Base-by-base conservation (phyloP, 2,329 filamentous ascomycete genomes). In the Colletotrichum echinochloae region DNA sequence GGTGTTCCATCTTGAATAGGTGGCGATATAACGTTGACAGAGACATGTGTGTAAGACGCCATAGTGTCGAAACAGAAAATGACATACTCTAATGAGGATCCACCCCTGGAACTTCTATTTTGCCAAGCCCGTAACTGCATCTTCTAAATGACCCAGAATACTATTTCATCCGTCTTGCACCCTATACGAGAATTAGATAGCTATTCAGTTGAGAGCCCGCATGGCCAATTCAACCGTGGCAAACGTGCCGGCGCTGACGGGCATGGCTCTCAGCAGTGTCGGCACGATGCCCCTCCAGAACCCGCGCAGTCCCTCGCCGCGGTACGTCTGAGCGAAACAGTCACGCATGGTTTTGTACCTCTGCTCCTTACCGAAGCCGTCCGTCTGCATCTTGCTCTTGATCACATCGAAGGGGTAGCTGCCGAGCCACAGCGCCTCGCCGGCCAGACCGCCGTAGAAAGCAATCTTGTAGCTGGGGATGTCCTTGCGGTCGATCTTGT, bases 361-460 rank as follows among this genome's bases (percentile, higher is more conserved):
- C 84, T 91, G 90, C 73, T 88, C 83, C 59, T 80, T 72, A 5
- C 93, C 94, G 79, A 98, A 96, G 0, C 93, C 95, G 83, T 99
- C 96, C 69, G 92, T 97, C 88, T 99, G 96, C 95, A 98, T 98
- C 89, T 97, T 98, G 83, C 94, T 97, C 92, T 99, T 99, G 83
- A 99, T 83, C 35, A 99, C 95, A 82, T 99, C 96, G 74, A 99
- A 92, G 28, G 96, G 96, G 83, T 99, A 99, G 78, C 94, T 97
- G 44, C 88, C 88, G 65, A 99, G 85, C 96, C 96, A 99, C 67
- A 99, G 88, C 62, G 91, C 94, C 86, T 99, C 96, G 75, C 96
- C 96, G 0, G 96, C 96, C 49, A 99, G 82, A 54, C 96, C 96
- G 74, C 96, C 96, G 80, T 98, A 99, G 16, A 94, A 83, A 16